These are phyloP conservation scores for Pseudocercospora musae DNA, from an alignment of 2,329 filamentous ascomycete species.

Conservation along the genomic window DNA sequence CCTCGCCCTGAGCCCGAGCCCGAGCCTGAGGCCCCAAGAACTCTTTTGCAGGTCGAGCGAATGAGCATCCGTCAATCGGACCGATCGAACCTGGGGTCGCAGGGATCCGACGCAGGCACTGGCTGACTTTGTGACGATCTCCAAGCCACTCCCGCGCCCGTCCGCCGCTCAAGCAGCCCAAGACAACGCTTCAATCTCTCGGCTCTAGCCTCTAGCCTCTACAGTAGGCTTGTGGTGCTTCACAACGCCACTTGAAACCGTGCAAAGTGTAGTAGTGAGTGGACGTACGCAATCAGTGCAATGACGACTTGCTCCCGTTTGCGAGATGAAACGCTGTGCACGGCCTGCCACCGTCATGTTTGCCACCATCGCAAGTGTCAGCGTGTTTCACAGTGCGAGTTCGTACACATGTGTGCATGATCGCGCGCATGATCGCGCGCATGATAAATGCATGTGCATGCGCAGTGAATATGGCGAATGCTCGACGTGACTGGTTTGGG, in stretches of 20 bases:
- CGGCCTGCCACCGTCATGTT: not conserved
- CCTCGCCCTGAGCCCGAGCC: no score
- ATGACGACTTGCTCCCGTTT: not conserved
- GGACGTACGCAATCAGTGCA: no score
- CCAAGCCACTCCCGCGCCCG: not conserved
- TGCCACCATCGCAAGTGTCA: not conserved
- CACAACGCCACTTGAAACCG: not conserved
- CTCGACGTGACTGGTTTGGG: not conserved
- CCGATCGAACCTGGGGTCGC: not conserved
- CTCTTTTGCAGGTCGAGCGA: not conserved
- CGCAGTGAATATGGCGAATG: not conserved
- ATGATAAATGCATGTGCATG: no score
- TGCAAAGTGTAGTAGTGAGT: not conserved
- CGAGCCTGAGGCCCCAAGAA: no score
- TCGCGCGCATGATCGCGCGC: not conserved
- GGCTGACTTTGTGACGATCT: not conserved
- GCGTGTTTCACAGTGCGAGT: not conserved
- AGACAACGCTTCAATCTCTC: slow-evolving; percentile 2
- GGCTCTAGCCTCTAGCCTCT: no score
- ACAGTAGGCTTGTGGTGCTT: not conserved
- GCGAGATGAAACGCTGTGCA: not conserved
- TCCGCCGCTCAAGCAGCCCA: not conserved
- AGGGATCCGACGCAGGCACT: slow-evolving; percentile 1
- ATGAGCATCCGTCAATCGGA: not conserved
- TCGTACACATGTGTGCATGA: not conserved